Conservation (phyloP, 2,329 filamentous ascomycete species). For the Penicillium sp. region DNA sequence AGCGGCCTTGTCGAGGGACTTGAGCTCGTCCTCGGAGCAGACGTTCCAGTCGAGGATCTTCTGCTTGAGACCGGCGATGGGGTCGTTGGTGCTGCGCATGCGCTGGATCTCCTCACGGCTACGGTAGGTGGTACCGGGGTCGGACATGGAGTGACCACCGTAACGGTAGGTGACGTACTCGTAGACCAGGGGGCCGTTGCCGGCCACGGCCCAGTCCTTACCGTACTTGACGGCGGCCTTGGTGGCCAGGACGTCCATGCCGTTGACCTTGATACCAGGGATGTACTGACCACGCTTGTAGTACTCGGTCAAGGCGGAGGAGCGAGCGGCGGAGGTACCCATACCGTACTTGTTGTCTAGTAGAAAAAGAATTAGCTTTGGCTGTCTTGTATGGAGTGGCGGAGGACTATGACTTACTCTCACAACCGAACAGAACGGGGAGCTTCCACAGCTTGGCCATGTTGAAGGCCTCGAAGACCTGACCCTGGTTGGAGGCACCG, state of each 20-base stretch:
- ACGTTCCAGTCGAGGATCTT: conserved; percentile 95
- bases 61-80: conserved; percentile 94
- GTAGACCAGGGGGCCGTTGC: conserved; percentile 87
- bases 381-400: too few species aligned
- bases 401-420: conserved; percentile 78
- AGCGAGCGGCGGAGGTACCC: conserved; percentile 90
- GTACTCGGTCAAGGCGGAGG: conserved; percentile 95
- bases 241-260: conserved; percentile 96
- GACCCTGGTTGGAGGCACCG: conserved; percentile 96
- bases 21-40: conserved; percentile 86
- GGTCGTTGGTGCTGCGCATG: conserved; percentile 98
- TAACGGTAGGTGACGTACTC: conserved; percentile 99
- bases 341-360: conserved; percentile 98
- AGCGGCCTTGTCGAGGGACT: conserved; percentile 89
- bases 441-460: conserved; percentile 99
- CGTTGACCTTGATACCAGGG: conserved; percentile 97
- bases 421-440: conserved; percentile 89
- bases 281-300: conserved; percentile 99
- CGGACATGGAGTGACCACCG: conserved; percentile 98
- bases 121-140: conserved; percentile 97
- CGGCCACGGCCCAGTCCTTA: conserved; percentile 72
- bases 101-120: conserved; percentile 99
- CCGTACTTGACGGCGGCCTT: conserved; percentile 92
- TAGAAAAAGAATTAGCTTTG: too few species aligned
- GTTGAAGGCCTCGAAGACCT: conserved; percentile 99